Evolutionary conservation across 805 yeast species (phyloP).

Genomic region (Gaillardinia entomophila): DNA sequence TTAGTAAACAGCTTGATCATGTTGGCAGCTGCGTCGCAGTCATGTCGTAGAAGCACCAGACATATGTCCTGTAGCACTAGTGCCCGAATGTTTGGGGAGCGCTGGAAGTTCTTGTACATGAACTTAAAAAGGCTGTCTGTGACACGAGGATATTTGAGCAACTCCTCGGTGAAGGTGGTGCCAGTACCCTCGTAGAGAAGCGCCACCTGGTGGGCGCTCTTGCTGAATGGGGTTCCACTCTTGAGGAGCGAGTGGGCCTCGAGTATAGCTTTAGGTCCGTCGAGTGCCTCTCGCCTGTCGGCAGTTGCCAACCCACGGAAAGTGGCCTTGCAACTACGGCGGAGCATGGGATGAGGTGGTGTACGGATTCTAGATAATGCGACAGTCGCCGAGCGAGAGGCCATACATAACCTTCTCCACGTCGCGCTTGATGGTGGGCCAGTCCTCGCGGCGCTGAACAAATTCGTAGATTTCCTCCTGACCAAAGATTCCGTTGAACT

Average conservation of each 20-base stretch:
- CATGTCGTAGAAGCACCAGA: too few species aligned
- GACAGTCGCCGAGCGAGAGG: slow-evolving; percentile 73
- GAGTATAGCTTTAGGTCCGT: too few species aligned
- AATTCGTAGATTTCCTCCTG: slow-evolving; percentile 95
- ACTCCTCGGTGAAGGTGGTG: slow-evolving; percentile 13
- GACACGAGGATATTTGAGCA: slow-evolving; percentile 11
- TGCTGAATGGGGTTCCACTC: too few species aligned
- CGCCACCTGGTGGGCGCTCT: slow-evolving; percentile 1
- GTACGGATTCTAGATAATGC: too few species aligned
- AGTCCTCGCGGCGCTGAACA: slow-evolving; percentile 81
- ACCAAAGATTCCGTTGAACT: slow-evolving; percentile 82
- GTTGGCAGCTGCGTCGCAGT: too few species aligned
- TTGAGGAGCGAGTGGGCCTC: too few species aligned
- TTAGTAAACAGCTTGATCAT: too few species aligned
- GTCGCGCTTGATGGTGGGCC: slow-evolving; percentile 68
- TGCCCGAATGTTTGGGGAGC: slow-evolving; percentile 13
- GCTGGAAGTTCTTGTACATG: slow-evolving; percentile 7
- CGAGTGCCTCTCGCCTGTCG: too few species aligned
- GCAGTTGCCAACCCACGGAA: too few species aligned
- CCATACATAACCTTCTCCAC: slow-evolving; percentile 97
- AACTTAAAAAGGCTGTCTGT: slow-evolving; percentile 12
- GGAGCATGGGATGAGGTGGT: too few species aligned
- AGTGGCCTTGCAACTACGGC: too few species aligned
- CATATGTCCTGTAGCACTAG: slow-evolving; percentile 13
- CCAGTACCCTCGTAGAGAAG: slow-evolving; percentile 7